Conservation (phyloP, 169 alveolate species). For the Theileria parva region DNA sequence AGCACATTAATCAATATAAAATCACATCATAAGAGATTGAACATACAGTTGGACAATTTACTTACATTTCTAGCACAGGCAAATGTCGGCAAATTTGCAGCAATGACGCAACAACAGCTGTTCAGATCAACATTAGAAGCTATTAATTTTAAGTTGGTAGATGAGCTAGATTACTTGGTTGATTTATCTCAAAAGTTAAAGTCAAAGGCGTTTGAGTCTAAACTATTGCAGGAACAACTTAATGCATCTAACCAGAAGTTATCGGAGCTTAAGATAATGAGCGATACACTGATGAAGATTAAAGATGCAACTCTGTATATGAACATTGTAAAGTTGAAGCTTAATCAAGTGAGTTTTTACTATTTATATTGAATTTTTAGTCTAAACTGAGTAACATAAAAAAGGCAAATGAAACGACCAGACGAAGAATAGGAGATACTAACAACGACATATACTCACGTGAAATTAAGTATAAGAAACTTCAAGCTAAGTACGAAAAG, state of each 20-base stretch:
- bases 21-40: conserved; percentile 45
- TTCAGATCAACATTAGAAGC: conserved; percentile 70
- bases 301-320: conserved; percentile 47
- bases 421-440: conserved; percentile 30
- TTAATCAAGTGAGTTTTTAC: conserved; percentile 31
- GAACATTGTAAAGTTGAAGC: conserved; percentile 48
- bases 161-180: conserved; percentile 33
- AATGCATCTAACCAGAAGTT: conserved; percentile 21
- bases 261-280: conserved; percentile 47
- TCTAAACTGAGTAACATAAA: conserved; percentile 32
- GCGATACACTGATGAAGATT: conserved; percentile 24
- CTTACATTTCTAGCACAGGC: conserved; percentile 75
- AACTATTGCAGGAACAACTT: conserved; percentile 48
- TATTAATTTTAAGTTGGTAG: conserved; percentile 49
- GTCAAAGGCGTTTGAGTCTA: conserved; percentile 26
- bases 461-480: conserved; percentile 30
- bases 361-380: conserved; percentile 12
- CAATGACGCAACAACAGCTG: conserved; percentile 67
- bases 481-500: conserved; percentile 19
- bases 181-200: conserved; percentile 42
- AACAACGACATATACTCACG: conserved; percentile 1
- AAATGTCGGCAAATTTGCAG: conserved; percentile 72
- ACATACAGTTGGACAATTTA: conserved; percentile 65
- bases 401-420: conserved; percentile 53
- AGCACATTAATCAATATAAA: conserved; percentile 46